Evolutionary conservation across 2,329 filamentous ascomycete genomes (phyloP).

Genomic region (Pestalotiopsis sp.): DNA sequence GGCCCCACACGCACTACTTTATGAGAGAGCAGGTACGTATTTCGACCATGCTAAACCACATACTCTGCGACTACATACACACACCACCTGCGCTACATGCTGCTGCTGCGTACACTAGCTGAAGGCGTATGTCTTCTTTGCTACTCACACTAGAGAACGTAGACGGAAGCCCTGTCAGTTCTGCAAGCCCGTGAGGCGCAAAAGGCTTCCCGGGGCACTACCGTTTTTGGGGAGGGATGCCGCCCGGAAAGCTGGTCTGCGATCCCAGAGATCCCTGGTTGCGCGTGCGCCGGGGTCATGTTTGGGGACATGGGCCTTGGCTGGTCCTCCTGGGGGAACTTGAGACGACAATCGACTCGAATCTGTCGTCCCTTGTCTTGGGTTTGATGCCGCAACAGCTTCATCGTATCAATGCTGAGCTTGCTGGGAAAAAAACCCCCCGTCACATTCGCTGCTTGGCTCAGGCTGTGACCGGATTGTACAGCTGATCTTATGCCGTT

Average conservation of each 20-base stretch:
- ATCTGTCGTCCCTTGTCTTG: constrained; percentile 33
- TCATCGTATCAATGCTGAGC: constrained; percentile 35
- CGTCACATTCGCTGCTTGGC: constrained; percentile 25
- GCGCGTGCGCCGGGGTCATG: constrained; percentile 23
- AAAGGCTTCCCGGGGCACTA: constrained; percentile 28
- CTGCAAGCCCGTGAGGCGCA: constrained; percentile 21
- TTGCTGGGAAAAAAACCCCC: constrained; percentile 18
- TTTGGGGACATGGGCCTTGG: constrained; percentile 37
- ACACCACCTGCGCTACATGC: background rate
- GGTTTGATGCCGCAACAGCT: constrained; percentile 37
- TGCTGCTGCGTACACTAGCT: background rate
- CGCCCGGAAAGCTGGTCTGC: constrained; percentile 34
- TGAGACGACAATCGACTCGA: constrained; percentile 48
- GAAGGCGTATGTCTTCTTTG: background rate
- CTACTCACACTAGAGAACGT: background rate
- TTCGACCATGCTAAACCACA: background rate
- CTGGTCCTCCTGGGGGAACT: constrained; percentile 35
- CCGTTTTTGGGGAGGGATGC: constrained; percentile 32
- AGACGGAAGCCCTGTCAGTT: constrained; percentile 6
- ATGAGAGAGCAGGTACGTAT: background rate
- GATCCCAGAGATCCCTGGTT: constrained; percentile 21
- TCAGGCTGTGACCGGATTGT: constrained; percentile 50
- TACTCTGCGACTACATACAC: background rate
- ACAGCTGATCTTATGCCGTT: constrained; percentile 50
- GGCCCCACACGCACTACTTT: background rate